A percentile compares a stretch with the other conserved stretches of the same genome.
Conservation (phyloP, 2,329 filamentous ascomycete species). For the Xylariaceae sp. region DNA sequence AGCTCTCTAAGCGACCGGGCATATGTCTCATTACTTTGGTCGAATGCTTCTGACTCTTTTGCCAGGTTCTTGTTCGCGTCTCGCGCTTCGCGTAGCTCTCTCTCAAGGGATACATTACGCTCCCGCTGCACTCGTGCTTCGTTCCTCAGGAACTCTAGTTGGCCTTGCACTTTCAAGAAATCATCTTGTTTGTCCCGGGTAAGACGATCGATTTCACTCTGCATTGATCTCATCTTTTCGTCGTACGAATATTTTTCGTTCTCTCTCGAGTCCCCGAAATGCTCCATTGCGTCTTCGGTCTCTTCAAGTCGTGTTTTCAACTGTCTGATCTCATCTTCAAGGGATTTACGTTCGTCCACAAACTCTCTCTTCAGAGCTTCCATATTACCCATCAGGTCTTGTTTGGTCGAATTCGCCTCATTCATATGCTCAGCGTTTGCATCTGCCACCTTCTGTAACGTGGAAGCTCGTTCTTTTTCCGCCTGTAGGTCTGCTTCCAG, state of each 20-base stretch:
- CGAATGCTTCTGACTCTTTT: slow-evolving; percentile 46
- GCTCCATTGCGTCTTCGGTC: slow-evolving; percentile 85
- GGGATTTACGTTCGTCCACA: slow-evolving; percentile 72
- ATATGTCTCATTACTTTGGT: slow-evolving; percentile 51
- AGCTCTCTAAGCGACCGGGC: slow-evolving; percentile 54
- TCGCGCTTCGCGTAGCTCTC: slow-evolving; percentile 50
- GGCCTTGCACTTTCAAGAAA: slow-evolving; percentile 54
- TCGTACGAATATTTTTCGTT: slow-evolving; percentile 72
- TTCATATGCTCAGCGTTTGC: slow-evolving; percentile 62
- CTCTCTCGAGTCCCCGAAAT: slow-evolving; percentile 76
- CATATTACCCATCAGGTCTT: slow-evolving; percentile 90
- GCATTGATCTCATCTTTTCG: slow-evolving; percentile 62
- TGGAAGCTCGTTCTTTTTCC: slow-evolving; percentile 65
- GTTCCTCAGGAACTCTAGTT: slow-evolving; percentile 59
- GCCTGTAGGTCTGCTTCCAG: slow-evolving; percentile 75
- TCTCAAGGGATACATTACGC: slow-evolving; percentile 55
- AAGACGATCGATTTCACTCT: slow-evolving; percentile 66
- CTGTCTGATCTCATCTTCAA: slow-evolving; percentile 75
- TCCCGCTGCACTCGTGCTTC: slow-evolving; percentile 58
- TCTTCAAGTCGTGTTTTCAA: slow-evolving; percentile 79
- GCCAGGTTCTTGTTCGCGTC: slow-evolving; percentile 51
- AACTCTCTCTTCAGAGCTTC: slow-evolving; percentile 90
- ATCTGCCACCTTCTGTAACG: slow-evolving; percentile 67
- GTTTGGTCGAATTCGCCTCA: slow-evolving; percentile 87
- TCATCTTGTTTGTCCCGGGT: slow-evolving; percentile 56